Conservation (phyloP, 2,329 filamentous ascomycete genomes). For the Neurospora crassa region DNA sequence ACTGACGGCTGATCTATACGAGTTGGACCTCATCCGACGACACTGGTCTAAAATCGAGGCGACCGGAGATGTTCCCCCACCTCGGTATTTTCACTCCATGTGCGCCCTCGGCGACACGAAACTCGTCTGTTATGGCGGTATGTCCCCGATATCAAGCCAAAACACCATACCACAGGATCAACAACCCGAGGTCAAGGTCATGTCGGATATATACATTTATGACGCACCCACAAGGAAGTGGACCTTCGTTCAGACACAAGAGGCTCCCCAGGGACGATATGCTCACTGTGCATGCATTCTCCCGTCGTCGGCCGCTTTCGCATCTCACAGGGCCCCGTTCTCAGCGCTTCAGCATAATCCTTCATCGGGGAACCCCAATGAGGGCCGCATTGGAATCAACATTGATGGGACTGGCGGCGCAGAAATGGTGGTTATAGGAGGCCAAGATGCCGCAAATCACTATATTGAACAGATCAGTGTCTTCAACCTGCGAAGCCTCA, state of each 20-base stretch:
- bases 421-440: constrained; percentile 95
- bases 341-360: constrained; percentile 88
- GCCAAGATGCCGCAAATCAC: constrained; percentile 94
- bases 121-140: constrained; percentile 94
- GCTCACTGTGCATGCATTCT: constrained; percentile 92
- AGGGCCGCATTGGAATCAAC: constrained; percentile 77
- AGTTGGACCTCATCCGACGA: constrained; percentile 79
- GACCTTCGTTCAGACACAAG: constrained; percentile 72
- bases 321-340: constrained; percentile 71
- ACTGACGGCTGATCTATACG: constrained; percentile 84
- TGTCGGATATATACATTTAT: constrained; percentile 97
- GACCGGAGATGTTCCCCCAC: constrained; percentile 74
- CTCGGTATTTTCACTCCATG: constrained; percentile 94
- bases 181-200: constrained; percentile 83
- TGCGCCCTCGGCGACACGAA: constrained; percentile 91
- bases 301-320: constrained; percentile 78
- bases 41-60: constrained; percentile 91
- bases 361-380: constrained; percentile 70
- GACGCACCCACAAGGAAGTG: constrained; percentile 75
- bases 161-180: constrained; percentile 45
- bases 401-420: constrained; percentile 87
- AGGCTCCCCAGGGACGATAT: constrained; percentile 86
- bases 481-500: constrained; percentile 89
- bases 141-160: constrained; percentile 67
- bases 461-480: constrained; percentile 99